Evolutionary conservation across 139 green algal species (phyloP).

Genomic region (Chlamydomonas asymmetrica): DNA sequence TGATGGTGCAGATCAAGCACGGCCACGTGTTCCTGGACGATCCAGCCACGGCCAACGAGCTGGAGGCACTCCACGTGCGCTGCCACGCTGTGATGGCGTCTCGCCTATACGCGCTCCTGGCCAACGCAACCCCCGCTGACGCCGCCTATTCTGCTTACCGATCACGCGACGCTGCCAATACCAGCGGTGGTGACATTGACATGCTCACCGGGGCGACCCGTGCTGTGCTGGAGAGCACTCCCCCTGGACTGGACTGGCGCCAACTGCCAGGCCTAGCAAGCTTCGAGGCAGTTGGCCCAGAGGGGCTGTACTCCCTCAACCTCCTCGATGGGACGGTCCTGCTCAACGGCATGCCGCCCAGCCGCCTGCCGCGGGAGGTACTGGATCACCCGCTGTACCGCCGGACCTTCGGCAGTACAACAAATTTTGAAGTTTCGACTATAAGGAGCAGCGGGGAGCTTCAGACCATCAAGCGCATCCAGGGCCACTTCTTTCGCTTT

Average conservation of each 20-base stretch:
- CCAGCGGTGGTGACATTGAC: neutral
- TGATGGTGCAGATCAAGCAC: conserved; percentile 35
- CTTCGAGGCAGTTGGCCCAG: conserved; percentile 26
- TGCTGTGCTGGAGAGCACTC: neutral
- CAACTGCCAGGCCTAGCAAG: conserved; percentile 4
- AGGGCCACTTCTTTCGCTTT: neutral
- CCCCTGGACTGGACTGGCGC: neutral
- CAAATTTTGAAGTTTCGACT: conserved; percentile 47
- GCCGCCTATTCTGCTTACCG: no score
- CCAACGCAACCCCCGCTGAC: neutral
- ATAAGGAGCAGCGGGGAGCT: conserved; percentile 30
- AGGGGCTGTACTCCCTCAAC: conserved; percentile 50
- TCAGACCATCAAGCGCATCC: conserved; percentile 21
- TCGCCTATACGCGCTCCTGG: neutral
- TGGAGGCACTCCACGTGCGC: conserved; percentile 16
- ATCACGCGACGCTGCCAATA: no score
- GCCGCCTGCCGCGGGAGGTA: conserved; percentile 32
- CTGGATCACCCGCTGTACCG: conserved; percentile 40
- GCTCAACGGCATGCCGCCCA: conserved; percentile 28
- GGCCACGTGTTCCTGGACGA: conserved; percentile 27
- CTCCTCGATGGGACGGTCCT: conserved; percentile 41
- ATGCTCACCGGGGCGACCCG: neutral
- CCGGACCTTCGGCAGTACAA: conserved; percentile 35
- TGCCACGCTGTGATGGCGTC: conserved; percentile 20
- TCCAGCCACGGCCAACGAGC: neutral